Conservation (phyloP, 768 basidiomycete genomes). For the Mycena haematopus region DNA sequence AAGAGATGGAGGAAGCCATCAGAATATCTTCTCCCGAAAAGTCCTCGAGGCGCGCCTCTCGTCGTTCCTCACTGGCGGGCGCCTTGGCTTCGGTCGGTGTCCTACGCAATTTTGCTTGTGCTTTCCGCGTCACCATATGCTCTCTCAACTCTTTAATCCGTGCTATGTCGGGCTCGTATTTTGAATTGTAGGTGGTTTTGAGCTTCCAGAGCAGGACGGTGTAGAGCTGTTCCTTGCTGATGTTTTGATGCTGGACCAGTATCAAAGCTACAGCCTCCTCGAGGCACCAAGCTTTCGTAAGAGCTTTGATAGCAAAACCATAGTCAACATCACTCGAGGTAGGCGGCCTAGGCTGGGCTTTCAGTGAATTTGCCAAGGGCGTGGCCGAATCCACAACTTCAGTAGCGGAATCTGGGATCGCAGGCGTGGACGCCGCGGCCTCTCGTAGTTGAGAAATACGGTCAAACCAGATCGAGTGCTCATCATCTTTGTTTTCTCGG, state of each 20-base stretch:
- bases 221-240: constrained; percentile 1
- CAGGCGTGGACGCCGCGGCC: not conserved
- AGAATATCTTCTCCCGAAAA: constrained; percentile 25
- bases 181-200: constrained; percentile 9
- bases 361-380: not conserved
- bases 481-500: not conserved
- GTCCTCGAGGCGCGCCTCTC: not conserved
- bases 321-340: not conserved
- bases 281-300: constrained; percentile 27
- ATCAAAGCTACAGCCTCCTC: constrained; percentile 22
- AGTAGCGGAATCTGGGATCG: no score
- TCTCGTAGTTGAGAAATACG: constrained; percentile 1
- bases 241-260: not conserved
- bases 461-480: constrained; percentile 1
- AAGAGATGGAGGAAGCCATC: constrained; percentile 18
- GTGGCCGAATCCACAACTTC: not conserved
- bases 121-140: not conserved
- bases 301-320: constrained; percentile 1
- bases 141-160: constrained; percentile 1
- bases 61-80: not conserved
- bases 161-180: constrained; percentile 1
- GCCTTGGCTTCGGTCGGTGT: not conserved
- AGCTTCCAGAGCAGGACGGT: constrained; percentile 15
- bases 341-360: not conserved
- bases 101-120: not conserved